Evolutionary conservation across 2,329 filamentous ascomycete genomes (phyloP).

Genomic region (Colletotrichum echinochloae): DNA sequence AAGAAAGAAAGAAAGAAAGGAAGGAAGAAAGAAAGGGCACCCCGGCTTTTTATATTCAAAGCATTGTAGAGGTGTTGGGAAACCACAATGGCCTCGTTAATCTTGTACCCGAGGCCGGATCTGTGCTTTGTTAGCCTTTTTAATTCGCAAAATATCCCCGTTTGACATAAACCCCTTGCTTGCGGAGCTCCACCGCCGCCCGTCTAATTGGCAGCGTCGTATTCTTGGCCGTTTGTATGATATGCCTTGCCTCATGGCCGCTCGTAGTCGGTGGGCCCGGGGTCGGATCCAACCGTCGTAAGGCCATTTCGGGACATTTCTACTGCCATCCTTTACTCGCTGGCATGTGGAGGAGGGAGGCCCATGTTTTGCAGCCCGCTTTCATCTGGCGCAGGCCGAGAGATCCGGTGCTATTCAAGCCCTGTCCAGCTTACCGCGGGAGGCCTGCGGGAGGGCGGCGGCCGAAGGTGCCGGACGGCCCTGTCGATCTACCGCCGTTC

Average conservation of each 20-base stretch:
- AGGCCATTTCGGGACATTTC: background rate
- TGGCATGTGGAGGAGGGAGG: background rate
- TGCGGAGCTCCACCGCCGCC: background rate
- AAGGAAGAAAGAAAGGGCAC: background rate
- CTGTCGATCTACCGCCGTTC: background rate
- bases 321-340: background rate
- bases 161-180: background rate
- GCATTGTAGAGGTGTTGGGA: conserved; percentile 37
- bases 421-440: background rate
- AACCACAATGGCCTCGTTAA: conserved; percentile 14
- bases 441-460: background rate
- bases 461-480: conserved; percentile 13
- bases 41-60: conserved; percentile 19
- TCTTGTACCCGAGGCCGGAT: conserved; percentile 2
- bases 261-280: conserved; percentile 5
- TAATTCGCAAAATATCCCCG: conserved; percentile 25
- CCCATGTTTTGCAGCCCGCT: background rate
- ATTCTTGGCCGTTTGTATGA: background rate
- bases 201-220: background rate
- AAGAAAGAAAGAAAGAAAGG: too few species aligned
- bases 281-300: background rate
- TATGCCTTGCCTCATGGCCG: background rate
- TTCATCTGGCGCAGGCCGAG: conserved; percentile 18
- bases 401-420: conserved; percentile 2
- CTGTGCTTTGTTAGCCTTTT: conserved; percentile 18